A percentile compares a stretch with the other conserved stretches of the same genome.
Conservation (phyloP, 441 rosid species). For the Euphorbia schlechtendalii region DNA sequence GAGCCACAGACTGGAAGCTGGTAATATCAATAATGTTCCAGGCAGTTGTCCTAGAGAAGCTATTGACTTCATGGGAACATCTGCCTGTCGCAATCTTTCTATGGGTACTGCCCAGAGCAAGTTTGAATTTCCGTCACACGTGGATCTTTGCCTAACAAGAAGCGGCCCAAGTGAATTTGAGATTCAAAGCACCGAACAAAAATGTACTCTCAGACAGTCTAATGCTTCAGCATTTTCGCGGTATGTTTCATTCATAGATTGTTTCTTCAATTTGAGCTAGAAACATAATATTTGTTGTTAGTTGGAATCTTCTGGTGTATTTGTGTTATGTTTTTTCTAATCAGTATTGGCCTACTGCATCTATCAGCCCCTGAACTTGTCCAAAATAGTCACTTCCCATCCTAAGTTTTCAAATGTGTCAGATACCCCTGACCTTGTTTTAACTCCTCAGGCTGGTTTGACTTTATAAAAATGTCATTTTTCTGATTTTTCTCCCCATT, state of each 20-base stretch:
- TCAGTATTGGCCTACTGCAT: too few species aligned
- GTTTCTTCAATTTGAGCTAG: too few species aligned
- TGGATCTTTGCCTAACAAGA: slow-evolving; percentile 76
- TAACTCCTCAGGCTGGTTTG: too few species aligned
- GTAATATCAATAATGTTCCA: too few species aligned
- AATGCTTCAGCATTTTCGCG: slow-evolving; percentile 72
- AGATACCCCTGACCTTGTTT: too few species aligned
- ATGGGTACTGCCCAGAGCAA: slow-evolving; percentile 25
- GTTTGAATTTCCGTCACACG: slow-evolving; percentile 40
- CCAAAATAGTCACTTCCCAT: too few species aligned
- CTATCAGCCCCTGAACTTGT: too few species aligned
- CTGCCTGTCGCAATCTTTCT: slow-evolving; percentile 27
- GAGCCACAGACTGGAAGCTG: too few species aligned
- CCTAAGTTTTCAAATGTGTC: too few species aligned
- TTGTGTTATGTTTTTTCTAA: background rate
- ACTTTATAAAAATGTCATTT: too few species aligned
- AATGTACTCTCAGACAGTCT: slow-evolving; percentile 51
- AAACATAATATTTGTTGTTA: background rate
- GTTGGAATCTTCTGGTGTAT: background rate
- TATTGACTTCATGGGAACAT: slow-evolving; percentile 78
- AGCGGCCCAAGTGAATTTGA: slow-evolving; percentile 31
- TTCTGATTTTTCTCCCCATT: too few species aligned
- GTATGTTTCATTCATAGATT: slow-evolving; percentile 47
- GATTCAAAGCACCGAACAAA: slow-evolving; percentile 39
- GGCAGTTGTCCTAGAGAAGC: slow-evolving; percentile 34